A percentile compares a stretch with the other conserved stretches of the same genome.
phyloP scores from a whole-genome alignment of 805 yeast species.

The Spathaspora arborariae region DNA sequence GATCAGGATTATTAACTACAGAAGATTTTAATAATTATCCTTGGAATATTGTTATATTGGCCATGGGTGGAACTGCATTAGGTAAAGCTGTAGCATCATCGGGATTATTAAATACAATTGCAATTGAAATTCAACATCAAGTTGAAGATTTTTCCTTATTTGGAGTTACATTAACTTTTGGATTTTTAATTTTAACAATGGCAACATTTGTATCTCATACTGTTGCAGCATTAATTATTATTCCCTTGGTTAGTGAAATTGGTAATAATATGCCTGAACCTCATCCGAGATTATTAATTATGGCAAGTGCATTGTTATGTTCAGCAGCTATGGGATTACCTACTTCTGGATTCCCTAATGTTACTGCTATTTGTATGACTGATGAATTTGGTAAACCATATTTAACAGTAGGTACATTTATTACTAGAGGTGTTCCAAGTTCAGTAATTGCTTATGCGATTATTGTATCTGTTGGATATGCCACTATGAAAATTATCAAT shows the following conservation, averaged over 20 bases:
- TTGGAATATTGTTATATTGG: conserved; percentile 93
- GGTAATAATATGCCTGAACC: conserved; percentile 75
- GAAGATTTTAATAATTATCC: conserved; percentile 94
- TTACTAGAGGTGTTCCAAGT: conserved; percentile 87
- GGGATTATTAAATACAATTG: conserved; percentile 78
- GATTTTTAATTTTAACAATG: conserved; percentile 71
- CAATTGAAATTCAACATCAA: conserved; percentile 57
- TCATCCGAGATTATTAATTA: conserved; percentile 79
- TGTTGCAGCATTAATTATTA: conserved; percentile 90
- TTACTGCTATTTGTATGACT: conserved; percentile 91
- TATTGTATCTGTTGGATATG: conserved; percentile 76
- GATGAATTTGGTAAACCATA: conserved; percentile 92
- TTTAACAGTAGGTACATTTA: conserved; percentile 79
- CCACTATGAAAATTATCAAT: conserved; percentile 50
- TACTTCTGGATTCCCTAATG: conserved; percentile 96
- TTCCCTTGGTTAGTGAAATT: conserved; percentile 86
- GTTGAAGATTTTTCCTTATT: conserved; percentile 70
- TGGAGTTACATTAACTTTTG: conserved; percentile 73
- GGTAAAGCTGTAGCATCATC: conserved; percentile 95
- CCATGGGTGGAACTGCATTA: conserved; percentile 96
- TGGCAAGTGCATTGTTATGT: conserved; percentile 64
- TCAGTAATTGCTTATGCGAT: conserved; percentile 71
- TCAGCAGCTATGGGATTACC: conserved; percentile 98
- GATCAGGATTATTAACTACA: conserved; percentile 78
- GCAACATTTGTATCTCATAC: conserved; percentile 97